Conservation (phyloP, 345 rosid species). For the Carallia brachiata region DNA sequence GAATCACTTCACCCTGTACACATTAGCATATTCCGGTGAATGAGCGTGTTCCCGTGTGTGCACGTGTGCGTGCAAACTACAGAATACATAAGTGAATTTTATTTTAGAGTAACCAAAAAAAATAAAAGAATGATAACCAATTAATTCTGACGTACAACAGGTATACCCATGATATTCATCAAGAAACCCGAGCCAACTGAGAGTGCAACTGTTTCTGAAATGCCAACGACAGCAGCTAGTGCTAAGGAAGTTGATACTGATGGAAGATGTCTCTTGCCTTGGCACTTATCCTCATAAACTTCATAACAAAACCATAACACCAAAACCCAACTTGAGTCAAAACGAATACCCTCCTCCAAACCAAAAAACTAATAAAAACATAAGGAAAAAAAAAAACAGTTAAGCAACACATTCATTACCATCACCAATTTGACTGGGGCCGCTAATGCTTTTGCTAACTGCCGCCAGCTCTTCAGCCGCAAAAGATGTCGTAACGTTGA, state of each 20-base stretch:
- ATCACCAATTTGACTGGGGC: conserved; percentile 17
- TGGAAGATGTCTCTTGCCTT: conserved; percentile 60
- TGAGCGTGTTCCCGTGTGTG: too few relatives aligned
- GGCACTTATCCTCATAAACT: conserved; percentile 29
- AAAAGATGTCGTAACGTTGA: conserved; percentile 81
- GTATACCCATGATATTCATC: conserved; percentile 90
- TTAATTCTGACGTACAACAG: conserved; percentile 61
- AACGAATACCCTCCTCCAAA: too few relatives aligned
- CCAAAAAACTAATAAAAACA: neutral
- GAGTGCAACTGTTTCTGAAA: conserved; percentile 77
- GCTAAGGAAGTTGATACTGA: conserved; percentile 76
- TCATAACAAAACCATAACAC: conserved; percentile 10
- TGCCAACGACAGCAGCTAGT: conserved; percentile 76
- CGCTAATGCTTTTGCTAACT: conserved; percentile 25
- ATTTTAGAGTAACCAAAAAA: neutral
- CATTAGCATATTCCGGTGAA: too few relatives aligned
- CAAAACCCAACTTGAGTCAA: neutral
- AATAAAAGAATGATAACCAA: conserved; percentile 12
- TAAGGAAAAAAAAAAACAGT: neutral
- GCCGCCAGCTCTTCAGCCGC: conserved; percentile 88
- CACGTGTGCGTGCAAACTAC: too few relatives aligned
- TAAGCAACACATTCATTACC: conserved; percentile 12
- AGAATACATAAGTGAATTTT: too few relatives aligned
- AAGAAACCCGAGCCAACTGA: conserved; percentile 70
- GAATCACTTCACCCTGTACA: too few relatives aligned